Evolutionary conservation across 257 asterid genomes (phyloP).

Genomic region (Solanum gandarillasii): DNA sequence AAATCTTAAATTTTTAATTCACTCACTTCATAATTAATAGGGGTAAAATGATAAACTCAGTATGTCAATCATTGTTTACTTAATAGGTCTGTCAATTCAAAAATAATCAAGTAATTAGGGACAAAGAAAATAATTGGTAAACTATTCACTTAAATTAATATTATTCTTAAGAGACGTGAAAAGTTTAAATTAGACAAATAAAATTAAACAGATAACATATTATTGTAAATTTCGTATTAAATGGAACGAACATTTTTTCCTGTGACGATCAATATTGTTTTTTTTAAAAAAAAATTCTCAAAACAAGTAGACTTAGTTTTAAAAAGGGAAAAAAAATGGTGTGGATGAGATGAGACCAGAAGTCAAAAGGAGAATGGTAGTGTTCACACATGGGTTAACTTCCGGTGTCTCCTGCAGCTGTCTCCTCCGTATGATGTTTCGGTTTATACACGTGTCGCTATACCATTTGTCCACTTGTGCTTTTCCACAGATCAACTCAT

Average conservation of each 20-base stretch:
- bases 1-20: no score
- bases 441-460: not conserved
- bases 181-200: no score
- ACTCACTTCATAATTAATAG: no score
- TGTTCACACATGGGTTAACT: conserved; percentile 1
- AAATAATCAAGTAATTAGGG: no score
- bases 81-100: no score
- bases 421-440: not conserved
- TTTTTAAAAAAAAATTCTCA: not conserved
- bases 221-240: no score
- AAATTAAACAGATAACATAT: not conserved
- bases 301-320: not conserved
- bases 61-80: no score
- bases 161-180: no score
- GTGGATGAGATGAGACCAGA: not conserved
- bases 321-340: not conserved
- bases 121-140: no score
- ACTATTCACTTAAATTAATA: no score
- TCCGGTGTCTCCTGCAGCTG: not conserved
- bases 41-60: no score
- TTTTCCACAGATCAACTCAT: not conserved
- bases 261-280: not conserved
- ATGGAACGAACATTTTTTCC: not conserved
- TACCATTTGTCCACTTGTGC: not conserved
- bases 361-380: not conserved